These are phyloP conservation scores for Diplocarpon mali DNA, from an alignment of 2,329 filamentous ascomycete species.

Conservation along the genomic window DNA sequence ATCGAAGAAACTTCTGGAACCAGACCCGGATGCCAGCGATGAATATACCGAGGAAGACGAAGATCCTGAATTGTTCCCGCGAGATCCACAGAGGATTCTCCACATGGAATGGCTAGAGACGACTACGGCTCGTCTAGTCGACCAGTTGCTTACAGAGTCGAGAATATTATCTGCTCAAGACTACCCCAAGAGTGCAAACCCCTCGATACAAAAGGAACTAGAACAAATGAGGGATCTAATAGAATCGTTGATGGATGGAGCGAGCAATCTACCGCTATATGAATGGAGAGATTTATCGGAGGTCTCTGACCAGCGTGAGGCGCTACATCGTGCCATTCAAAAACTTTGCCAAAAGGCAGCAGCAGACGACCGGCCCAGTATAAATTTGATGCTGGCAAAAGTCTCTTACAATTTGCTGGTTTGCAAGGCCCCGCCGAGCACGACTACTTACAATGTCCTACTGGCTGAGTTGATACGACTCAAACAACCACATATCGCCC, in stretches of 20 bases:
- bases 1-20: not conserved
- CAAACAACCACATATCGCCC: constrained; percentile 38
- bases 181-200: not conserved
- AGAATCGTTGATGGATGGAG: constrained; percentile 9
- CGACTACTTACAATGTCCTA: constrained; percentile 61
- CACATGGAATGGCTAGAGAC: constrained; percentile 19
- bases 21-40: not conserved
- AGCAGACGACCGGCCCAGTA: constrained; percentile 7
- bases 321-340: constrained; percentile 19
- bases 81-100: constrained; percentile 15
- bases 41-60: constrained; percentile 8
- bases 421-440: constrained; percentile 48
- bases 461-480: constrained; percentile 51
- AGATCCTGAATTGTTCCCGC: constrained; percentile 6
- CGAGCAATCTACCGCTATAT: constrained; percentile 17
- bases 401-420: constrained; percentile 55
- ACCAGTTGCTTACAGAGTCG: constrained; percentile 12
- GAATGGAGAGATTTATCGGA: constrained; percentile 6
- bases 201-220: constrained; percentile 6
- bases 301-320: constrained; percentile 12
- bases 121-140: constrained; percentile 18
- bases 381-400: constrained; percentile 26
- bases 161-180: constrained; percentile 5
- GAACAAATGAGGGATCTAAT: constrained; percentile 14
- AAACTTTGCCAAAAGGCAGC: constrained; percentile 12